Evolutionary conservation across 2,329 filamentous ascomycete species (phyloP), one percentile per base, ranked within the genome.

Genomic region (Cordyceps cicadae): DNA sequence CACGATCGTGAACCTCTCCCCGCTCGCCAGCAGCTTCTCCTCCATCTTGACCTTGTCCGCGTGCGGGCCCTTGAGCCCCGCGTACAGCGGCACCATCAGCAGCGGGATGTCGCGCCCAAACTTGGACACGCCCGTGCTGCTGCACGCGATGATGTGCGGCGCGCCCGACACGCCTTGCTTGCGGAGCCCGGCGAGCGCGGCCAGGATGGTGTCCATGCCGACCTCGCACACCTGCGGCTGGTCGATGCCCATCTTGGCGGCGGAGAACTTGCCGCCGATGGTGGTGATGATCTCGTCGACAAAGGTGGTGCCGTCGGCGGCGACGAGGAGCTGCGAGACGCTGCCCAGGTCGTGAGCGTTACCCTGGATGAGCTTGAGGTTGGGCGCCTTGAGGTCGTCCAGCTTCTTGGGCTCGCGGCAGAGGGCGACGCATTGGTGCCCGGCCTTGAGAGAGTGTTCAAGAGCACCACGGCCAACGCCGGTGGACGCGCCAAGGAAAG

Each of bases 401-500:
- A 85, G 77, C 63, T 80, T 82, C 53, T 75, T 72, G 8, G 81
- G 77, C 2, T 72, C 77, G 49, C 81, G 79, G 66, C 75, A 80
- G 41, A 84, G 73, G 51, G 77, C 80, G 54, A 77, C 70, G 70
- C 79, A 81, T 8, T 67, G 70, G 67, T 78, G 74, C 39, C 77
- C 77, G 12, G 75, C 76, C 17, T 74, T 71, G 9, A 84, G 76
- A 29, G 75, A 71, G 46, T 72, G 71, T 26, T 73, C 74, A 46
- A 84, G 76, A 17, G 75, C 72, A 3, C 79, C 70, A 60, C 81
- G 75, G 58, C 76, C 79, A 63, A 74, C 74, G 53, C 81, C 81
- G 39, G 75, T 77, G 24, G 77, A 82, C 48, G 80, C 78, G 62
- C 82, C 82, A 58, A 84, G 74, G 71, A 84, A 81, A 50, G 78